Evolutionary conservation across 2,329 filamentous ascomycete genomes (phyloP), one percentile per base, ranked within the genome.

Genomic region (Pseudogymnoascus sp.): DNA sequence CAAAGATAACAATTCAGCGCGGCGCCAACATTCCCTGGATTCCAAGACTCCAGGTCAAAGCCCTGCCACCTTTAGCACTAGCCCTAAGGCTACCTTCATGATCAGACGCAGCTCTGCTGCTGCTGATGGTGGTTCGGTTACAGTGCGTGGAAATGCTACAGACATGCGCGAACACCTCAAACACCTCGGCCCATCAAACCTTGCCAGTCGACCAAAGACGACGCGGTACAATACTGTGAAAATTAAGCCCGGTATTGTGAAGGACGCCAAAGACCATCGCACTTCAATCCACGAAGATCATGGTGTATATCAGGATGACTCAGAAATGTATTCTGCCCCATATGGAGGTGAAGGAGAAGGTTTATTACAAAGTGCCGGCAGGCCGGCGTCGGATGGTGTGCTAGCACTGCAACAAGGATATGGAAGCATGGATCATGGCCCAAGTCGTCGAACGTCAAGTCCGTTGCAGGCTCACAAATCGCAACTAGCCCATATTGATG

Each of bases 141-240:
- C 82, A 1, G 75, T 86, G 4, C 80, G 82, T 65, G 79, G 82
- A 4, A 85, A 82, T 58, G 74, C 84, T 28, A 78, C 82, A 58
- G 83, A 87, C 58, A 82, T 86, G 74, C 79, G 77, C 66, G 78
- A 83, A 67, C 82, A 86, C 64, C 74, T 88, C 45, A 84, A 83
- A 64, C 79, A 83, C 63, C 79, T 88, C 0, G 84, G 84, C 0
- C 85, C 85, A 0, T 86, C 84, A 1, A 88, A 88, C 67, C 79
- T 81, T 18, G 85, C 85, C 5, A 79, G 80, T 13, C 83, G 84
- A 60, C 85, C 85, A 1, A 83, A 81, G 69, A 79, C 77, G 60
- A 85, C 83, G 1, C 78, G 79, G 15, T 81, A 80, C 15, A 80
- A 82, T 15, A 80, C 84, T 0, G 84, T 88, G 65, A 87, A 87